Conservation (phyloP, 371 early-diverging fungal species). For the Mycotypha africana region DNA sequence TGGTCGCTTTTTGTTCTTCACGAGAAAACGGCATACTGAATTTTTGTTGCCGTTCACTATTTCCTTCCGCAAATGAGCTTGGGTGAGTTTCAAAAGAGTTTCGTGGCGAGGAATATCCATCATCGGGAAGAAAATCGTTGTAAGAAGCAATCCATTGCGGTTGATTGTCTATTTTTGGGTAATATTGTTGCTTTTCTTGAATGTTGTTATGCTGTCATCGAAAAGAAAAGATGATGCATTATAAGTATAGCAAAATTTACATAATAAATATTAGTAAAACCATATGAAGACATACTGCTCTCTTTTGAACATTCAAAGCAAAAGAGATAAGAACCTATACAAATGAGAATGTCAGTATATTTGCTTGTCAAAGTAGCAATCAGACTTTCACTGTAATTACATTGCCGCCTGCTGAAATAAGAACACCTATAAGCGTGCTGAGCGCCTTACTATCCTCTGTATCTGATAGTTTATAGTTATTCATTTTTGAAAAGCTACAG, state of each 20-base stretch:
- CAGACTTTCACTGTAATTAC: too few relatives aligned
- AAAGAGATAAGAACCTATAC: conserved; percentile 59
- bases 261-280: too few relatives aligned
- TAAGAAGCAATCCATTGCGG: conserved; percentile 35
- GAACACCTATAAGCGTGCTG: conserved; percentile 57
- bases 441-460: conserved; percentile 10
- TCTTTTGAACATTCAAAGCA: conserved; percentile 68
- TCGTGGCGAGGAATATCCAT: conserved; percentile 46
- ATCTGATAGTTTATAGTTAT: too few relatives aligned
- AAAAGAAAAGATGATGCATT: background rate
- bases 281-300: too few relatives aligned
- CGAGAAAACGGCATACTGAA: conserved; percentile 29
- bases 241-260: too few relatives aligned
- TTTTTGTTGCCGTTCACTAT: background rate
- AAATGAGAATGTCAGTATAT: too few relatives aligned
- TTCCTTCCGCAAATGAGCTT: background rate
- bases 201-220: conserved; percentile 38
- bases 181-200: conserved; percentile 39
- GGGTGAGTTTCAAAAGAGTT: conserved; percentile 34
- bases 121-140: conserved; percentile 47
- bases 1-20: conserved; percentile 18
- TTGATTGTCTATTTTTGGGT: conserved; percentile 19
- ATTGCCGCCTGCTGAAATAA: conserved; percentile 59
- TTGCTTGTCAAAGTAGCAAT: too few relatives aligned
- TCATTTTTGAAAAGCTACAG: too few relatives aligned